phyloP scores from a whole-genome alignment of 768 basidiomycete species.

The Punctularia strigosozonata region DNA sequence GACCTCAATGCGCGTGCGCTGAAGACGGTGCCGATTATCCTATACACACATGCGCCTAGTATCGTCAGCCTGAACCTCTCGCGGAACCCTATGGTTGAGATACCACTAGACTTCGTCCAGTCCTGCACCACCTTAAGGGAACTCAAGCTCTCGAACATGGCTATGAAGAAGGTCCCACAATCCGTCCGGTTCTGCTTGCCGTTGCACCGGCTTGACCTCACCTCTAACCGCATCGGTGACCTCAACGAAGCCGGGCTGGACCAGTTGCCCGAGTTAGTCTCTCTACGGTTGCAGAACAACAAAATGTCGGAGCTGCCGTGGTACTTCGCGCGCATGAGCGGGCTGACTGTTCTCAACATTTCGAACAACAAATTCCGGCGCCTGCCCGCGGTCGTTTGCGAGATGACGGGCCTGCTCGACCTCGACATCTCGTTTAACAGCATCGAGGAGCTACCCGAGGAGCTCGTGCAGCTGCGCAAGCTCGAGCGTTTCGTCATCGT shows the following conservation, averaged over 20 bases:
- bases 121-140: conserved; percentile 75
- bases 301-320: conserved; percentile 78
- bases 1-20: conserved; percentile 75
- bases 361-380: conserved; percentile 88
- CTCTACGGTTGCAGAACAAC: conserved; percentile 81
- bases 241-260: conserved; percentile 81
- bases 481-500: conserved; percentile 71
- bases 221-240: conserved; percentile 83
- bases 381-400: conserved; percentile 65
- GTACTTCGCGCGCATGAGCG: conserved; percentile 67
- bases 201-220: conserved; percentile 75
- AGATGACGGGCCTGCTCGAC: conserved; percentile 63
- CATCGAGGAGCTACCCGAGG: conserved; percentile 69
- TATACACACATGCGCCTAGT: conserved; percentile 74
- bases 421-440: conserved; percentile 94
- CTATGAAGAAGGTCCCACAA: conserved; percentile 86
- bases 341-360: conserved; percentile 74
- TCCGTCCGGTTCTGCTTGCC: conserved; percentile 66
- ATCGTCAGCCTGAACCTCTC: conserved; percentile 84
- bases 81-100: conserved; percentile 90
- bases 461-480: conserved; percentile 55
- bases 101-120: conserved; percentile 94
- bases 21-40: conserved; percentile 77
- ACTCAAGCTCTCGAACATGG: conserved; percentile 81
- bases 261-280: conserved; percentile 54